Percentiles rank a stretch among this genome's conserved stretches.
Conservation (phyloP, 805 yeast genomes). For the Starmerella bombi region DNA sequence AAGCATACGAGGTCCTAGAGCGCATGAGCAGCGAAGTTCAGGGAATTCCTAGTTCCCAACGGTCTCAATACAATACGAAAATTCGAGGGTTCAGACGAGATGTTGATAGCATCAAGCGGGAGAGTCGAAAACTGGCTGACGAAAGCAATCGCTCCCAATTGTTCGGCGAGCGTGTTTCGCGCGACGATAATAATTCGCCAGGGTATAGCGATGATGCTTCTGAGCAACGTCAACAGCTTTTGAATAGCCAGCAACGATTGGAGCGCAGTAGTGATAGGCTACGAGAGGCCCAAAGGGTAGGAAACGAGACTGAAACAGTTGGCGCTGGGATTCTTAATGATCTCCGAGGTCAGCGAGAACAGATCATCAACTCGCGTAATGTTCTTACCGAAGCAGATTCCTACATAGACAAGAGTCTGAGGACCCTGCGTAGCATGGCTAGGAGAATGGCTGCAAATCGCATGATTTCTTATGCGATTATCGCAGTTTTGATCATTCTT, state of each 20-base stretch:
- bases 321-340: conserved; percentile 86
- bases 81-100: conserved; percentile 57
- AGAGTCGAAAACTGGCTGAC: conserved; percentile 42
- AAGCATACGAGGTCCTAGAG: conserved; percentile 65
- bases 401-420: conserved; percentile 77
- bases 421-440: conserved; percentile 82
- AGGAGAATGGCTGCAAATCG: conserved; percentile 84
- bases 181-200: conserved; percentile 27
- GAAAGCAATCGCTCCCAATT: conserved; percentile 58
- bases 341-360: conserved; percentile 85
- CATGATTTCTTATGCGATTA: conserved; percentile 79
- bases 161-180: conserved; percentile 42
- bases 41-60: conserved; percentile 58
- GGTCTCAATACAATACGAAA: conserved; percentile 62
- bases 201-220: conserved; percentile 50
- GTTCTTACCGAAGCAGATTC: conserved; percentile 82
- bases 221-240: conserved; percentile 70
- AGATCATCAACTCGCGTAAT: conserved; percentile 70
- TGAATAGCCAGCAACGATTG: conserved; percentile 63
- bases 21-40: conserved; percentile 81
- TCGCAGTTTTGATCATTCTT: conserved; percentile 68
- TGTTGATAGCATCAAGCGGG: conserved; percentile 42
- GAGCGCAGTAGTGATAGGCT: conserved; percentile 74
- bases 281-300: conserved; percentile 76
- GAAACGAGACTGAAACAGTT: conserved; percentile 79